Evolutionary conservation across 352 stramenopile species (phyloP).

Genomic region (Globisporangium paddicum): DNA sequence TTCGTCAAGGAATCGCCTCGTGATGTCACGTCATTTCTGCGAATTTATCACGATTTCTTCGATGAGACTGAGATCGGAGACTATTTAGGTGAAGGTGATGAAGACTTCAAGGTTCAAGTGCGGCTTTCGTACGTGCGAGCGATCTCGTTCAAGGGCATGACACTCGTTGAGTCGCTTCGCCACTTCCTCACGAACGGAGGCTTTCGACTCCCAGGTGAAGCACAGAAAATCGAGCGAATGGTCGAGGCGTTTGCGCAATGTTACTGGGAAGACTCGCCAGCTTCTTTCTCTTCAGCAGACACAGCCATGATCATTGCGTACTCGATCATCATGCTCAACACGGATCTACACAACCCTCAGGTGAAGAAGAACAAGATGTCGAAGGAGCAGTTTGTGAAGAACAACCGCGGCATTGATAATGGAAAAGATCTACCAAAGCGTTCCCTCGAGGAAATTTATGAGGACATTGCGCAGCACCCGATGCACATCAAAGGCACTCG

Average conservation of each 20-base stretch:
- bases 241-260: conserved; percentile 97
- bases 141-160: conserved; percentile 97
- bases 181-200: conserved; percentile 97
- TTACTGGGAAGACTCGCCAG: conserved; percentile 94
- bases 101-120: conserved; percentile 90
- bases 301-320: conserved; percentile 90
- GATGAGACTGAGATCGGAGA: conserved; percentile 92
- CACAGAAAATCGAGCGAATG: conserved; percentile 98
- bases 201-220: conserved; percentile 96
- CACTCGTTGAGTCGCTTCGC: conserved; percentile 93
- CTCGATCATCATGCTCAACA: conserved; percentile 91
- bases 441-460: conserved; percentile 95
- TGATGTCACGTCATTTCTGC: conserved; percentile 93
- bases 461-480: conserved; percentile 90
- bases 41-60: conserved; percentile 92
- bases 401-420: conserved; percentile 93
- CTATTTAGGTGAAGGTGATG: conserved; percentile 92
- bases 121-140: conserved; percentile 94
- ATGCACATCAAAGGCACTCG: conserved; percentile 90
- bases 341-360: conserved; percentile 86
- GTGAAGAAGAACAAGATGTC: conserved; percentile 97
- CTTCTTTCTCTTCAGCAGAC: conserved; percentile 70
- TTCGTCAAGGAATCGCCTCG: conserved; percentile 80
- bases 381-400: conserved; percentile 96
- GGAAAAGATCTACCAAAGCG: conserved; percentile 86